Evolutionary conservation across 768 basidiomycete species (phyloP).

Genomic region (Nidularia pulvinata): DNA sequence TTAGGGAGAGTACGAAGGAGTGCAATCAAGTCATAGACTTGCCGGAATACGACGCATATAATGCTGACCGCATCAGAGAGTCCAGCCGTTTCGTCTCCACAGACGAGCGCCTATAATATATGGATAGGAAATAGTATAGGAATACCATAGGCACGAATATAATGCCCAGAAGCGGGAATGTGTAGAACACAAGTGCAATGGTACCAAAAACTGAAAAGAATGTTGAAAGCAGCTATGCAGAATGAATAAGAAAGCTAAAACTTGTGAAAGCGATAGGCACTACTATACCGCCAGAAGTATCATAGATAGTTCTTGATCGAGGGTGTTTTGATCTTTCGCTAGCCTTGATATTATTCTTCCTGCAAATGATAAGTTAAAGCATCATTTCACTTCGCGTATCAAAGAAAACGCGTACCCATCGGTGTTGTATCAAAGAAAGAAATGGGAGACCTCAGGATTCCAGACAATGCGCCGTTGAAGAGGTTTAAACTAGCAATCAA

Average conservation of each 20-base stretch:
- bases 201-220: constrained; percentile 50
- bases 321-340: constrained; percentile 61
- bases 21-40: constrained; percentile 3
- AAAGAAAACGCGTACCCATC: constrained; percentile 39
- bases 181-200: constrained; percentile 61
- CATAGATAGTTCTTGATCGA: constrained; percentile 49
- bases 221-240: constrained; percentile 36
- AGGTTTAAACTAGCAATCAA: constrained; percentile 43
- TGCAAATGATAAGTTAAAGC: constrained; percentile 11
- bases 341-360: constrained; percentile 58
- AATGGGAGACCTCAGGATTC: constrained; percentile 58
- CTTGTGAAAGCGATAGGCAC: background rate
- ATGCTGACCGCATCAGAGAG: constrained; percentile 55
- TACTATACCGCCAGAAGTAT: constrained; percentile 40
- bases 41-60: constrained; percentile 63
- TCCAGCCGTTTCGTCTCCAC: constrained; percentile 69
- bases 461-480: constrained; percentile 53
- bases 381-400: no score
- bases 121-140: constrained; percentile 50
- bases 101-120: constrained; percentile 60
- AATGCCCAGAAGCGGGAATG: constrained; percentile 67
- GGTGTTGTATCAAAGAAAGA: constrained; percentile 79
- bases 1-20: background rate
- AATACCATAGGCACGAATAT: constrained; percentile 53
- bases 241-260: background rate